Evolutionary conservation across 2,329 filamentous ascomycete species (phyloP), one percentile per base, ranked within the genome.

Genomic region (Aspergillus versicolor): DNA sequence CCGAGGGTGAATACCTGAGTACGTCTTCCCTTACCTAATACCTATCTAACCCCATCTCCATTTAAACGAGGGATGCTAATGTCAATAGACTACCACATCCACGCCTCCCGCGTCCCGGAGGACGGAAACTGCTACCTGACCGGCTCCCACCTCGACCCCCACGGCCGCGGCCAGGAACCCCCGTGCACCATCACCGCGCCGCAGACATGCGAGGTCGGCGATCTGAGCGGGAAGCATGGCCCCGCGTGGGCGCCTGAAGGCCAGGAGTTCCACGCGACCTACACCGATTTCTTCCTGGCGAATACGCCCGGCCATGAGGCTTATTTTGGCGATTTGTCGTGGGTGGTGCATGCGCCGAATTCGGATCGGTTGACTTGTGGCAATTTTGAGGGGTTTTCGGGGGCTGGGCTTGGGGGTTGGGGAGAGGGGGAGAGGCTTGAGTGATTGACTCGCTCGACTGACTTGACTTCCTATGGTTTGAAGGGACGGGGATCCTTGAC

Each of bases 161-260:
- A 81, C 71, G 70, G 79, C 49, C 86, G 88, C 50, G 85, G 84
- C 61, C 84, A 91, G 67, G 74, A 73, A 2, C 78, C 85, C 4
- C 65, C 81, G 5, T 93, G 90, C 75, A 79, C 91, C 67, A 38
- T 75, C 11, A 64, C 70, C 9, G 68, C 76, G 6, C 87, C 87
- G 7, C 73, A 82, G 60, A 86, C 84, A 9, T 94, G 90, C 77
- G 85, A 93, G 74, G 84, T 90, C 11, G 90, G 90, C 62, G 90
- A 93, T 70, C 79, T 92, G 55, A 83, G 84, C 65, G 90, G 90
- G 69, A 93, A 93, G 77, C 78, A 88, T 66, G 88, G 88, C 60
- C 79, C 80, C 59, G 82, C 89, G 66, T 78, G 73, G 24, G 70
- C 73, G 27, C 86, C 81, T 67, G 68, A 45, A 6, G 56, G 58